Evolutionary conservation across 179 eudicot species (phyloP).

Genomic region (Silene vulgaris): DNA sequence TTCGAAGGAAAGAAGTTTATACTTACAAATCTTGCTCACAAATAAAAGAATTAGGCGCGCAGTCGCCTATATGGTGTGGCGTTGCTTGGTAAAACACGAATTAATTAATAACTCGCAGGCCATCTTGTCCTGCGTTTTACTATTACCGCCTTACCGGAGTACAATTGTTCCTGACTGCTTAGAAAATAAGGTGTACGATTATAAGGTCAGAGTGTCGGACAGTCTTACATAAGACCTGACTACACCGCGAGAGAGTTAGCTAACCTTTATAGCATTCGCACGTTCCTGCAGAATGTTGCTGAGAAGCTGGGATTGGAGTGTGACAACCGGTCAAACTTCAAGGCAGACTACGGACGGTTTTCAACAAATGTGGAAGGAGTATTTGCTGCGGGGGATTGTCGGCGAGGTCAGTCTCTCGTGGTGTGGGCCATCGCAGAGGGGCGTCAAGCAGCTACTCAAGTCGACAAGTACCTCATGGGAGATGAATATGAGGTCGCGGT

Average conservation of each 20-base stretch:
- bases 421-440: constrained; percentile 97
- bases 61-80: too few species aligned
- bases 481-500: constrained; percentile 31
- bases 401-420: constrained; percentile 88
- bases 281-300: constrained; percentile 51
- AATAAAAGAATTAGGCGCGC: too few species aligned
- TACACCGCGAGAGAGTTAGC: not conserved
- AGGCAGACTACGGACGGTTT: constrained; percentile 87
- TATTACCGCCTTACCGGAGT: too few species aligned
- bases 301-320: constrained; percentile 78
- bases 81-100: too few species aligned
- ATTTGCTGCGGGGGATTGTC: constrained; percentile 93
- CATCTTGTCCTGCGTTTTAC: too few species aligned
- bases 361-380: constrained; percentile 79
- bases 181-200: too few species aligned
- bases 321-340: constrained; percentile 77
- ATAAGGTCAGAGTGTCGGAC: too few species aligned
- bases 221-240: too few species aligned
- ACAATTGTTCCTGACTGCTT: too few species aligned
- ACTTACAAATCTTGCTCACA: too few species aligned
- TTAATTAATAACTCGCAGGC: too few species aligned
- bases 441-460: constrained; percentile 78
- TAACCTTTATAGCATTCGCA: constrained; percentile 2
- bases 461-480: constrained; percentile 59
- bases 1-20: not conserved